Percentiles rank a stretch among this genome's conserved stretches.
Conservation (phyloP, 192 early-diverging fungal genomes). For the Coemansia guatemalensis region DNA sequence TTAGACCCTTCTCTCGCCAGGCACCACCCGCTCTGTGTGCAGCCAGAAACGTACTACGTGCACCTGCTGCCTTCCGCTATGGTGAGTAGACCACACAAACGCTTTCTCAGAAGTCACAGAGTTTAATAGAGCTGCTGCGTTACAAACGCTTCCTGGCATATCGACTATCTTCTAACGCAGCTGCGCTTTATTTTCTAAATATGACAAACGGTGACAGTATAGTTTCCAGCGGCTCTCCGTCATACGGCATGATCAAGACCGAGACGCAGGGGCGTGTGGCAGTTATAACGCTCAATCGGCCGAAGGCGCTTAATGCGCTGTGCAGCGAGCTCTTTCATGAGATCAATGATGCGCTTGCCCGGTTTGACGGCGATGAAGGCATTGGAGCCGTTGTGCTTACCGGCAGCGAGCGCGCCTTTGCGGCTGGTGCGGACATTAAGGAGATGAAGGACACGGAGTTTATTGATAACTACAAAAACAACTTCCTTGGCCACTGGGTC, state of each 20-base stretch:
- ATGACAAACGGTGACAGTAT: conserved; percentile 3
- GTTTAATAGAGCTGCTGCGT: too few species aligned
- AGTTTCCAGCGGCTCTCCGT: conserved; percentile 30
- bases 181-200: not conserved
- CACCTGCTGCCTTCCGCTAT: conserved; percentile 15
- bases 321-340: conserved; percentile 90
- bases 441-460: conserved; percentile 93
- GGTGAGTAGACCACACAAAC: conserved; percentile 16
- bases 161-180: not conserved
- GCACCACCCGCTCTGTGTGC: not conserved
- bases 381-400: conserved; percentile 95
- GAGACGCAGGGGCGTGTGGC: conserved; percentile 81
- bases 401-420: conserved; percentile 94
- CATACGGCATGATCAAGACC: conserved; percentile 58
- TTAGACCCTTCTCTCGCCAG: conserved; percentile 3
- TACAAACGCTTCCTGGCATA: too few species aligned
- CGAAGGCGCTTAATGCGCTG: conserved; percentile 96
- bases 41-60: conserved; percentile 6
- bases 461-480: conserved; percentile 82
- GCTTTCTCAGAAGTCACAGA: too few species aligned
- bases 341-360: conserved; percentile 81
- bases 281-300: conserved; percentile 87
- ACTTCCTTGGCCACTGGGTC: conserved; percentile 95
- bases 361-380: conserved; percentile 69
- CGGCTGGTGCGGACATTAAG: conserved; percentile 99